These are phyloP conservation scores for Trypanosoma cruzi DNA, from an alignment of 208 protist species.

Conservation along the genomic window DNA sequence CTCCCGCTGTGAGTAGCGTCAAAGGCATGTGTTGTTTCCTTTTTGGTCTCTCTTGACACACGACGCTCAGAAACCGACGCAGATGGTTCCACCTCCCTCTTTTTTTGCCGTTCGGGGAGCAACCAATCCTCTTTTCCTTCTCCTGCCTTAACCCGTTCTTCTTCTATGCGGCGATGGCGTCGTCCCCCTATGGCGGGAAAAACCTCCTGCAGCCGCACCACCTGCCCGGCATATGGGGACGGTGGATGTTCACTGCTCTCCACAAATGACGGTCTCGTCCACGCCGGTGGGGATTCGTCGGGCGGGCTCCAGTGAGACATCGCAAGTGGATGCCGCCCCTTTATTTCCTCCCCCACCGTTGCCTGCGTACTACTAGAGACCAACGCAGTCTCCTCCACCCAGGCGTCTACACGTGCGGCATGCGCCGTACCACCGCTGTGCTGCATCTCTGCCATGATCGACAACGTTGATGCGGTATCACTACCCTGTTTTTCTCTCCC, in stretches of 20 bases:
- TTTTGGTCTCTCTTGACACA: background rate
- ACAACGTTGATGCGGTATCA: background rate
- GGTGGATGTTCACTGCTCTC: background rate
- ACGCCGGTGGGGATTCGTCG: background rate
- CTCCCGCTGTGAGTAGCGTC: background rate
- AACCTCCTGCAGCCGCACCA: constrained; percentile 5
- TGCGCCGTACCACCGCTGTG: background rate
- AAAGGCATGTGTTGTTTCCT: background rate
- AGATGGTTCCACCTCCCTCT: background rate
- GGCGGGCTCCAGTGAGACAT: background rate
- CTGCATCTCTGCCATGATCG: background rate
- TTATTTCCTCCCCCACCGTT: background rate
- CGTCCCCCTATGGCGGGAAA: constrained; percentile 13
- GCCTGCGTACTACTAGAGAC: background rate
- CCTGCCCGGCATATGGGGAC: background rate
- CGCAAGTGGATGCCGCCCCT: no score
- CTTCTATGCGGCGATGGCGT: background rate
- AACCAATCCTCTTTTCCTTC: background rate
- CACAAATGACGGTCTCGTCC: constrained; percentile 3
- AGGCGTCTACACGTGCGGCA: background rate
- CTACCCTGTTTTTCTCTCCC: no score
- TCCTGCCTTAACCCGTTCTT: background rate
- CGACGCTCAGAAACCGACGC: background rate
- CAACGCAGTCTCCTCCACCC: background rate
- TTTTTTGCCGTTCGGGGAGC: background rate